These are phyloP conservation scores for Leucoagaricus sp. DNA, from an alignment of 1,284 basidiomycete species.

Conservation along the genomic window DNA sequence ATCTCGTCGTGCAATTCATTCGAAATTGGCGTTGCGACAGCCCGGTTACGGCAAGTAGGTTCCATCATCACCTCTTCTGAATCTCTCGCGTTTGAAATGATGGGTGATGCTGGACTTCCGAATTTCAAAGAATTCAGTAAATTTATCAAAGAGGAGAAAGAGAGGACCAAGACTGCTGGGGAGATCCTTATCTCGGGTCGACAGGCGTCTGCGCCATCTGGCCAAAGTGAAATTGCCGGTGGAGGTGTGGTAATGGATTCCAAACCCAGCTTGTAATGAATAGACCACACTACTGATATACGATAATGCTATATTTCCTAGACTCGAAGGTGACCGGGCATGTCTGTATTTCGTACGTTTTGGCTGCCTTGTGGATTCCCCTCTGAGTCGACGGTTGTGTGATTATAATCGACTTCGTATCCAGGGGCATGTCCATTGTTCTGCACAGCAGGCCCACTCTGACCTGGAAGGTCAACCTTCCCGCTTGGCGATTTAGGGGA, in stretches of 20 bases:
- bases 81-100: constrained; percentile 77
- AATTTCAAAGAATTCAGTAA: constrained; percentile 76
- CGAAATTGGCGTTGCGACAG: constrained; percentile 65
- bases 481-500: background rate
- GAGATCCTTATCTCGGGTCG: constrained; percentile 31
- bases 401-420: constrained; percentile 2
- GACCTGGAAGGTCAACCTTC: background rate
- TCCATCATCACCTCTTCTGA: constrained; percentile 83
- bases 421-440: background rate
- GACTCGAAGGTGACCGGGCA: background rate
- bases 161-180: constrained; percentile 51
- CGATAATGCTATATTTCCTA: background rate
- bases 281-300: background rate
- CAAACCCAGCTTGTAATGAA: background rate
- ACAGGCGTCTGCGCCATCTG: background rate
- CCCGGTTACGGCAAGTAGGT: constrained; percentile 73
- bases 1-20: constrained; percentile 80
- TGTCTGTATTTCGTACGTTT: background rate
- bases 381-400: constrained; percentile 4
- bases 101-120: constrained; percentile 67
- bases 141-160: constrained; percentile 79
- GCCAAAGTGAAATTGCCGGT: constrained; percentile 7
- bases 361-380: background rate
- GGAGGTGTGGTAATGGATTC: constrained; percentile 2
- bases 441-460: background rate